These are phyloP conservation scores for Nematocida sp. DNA, from an alignment of 371 early-diverging fungal genomes.

Conservation along the genomic window DNA sequence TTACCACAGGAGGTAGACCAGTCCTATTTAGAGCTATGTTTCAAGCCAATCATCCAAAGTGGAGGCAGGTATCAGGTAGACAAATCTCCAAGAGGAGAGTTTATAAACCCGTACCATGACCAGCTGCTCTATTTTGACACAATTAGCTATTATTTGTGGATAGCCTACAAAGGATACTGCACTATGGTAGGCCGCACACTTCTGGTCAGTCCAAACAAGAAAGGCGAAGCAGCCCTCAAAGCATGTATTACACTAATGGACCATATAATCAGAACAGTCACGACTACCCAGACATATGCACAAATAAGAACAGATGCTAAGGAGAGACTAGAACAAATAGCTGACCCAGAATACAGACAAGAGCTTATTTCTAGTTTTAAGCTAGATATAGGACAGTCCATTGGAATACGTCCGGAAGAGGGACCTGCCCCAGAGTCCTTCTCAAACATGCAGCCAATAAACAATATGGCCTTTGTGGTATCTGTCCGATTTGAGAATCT, in stretches of 20 bases:
- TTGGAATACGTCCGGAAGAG: constrained; percentile 43
- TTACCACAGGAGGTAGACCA: constrained; percentile 69
- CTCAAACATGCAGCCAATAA: not conserved
- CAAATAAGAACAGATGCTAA: constrained; percentile 15
- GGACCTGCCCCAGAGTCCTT: not conserved
- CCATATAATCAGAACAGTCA: not conserved
- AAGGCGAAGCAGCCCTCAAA: constrained; percentile 18
- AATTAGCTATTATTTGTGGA: constrained; percentile 53
- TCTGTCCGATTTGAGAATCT: constrained; percentile 36
- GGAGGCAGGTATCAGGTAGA: constrained; percentile 81
- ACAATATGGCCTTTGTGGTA: constrained; percentile 12
- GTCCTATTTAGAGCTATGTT: constrained; percentile 73
- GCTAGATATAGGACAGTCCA: constrained; percentile 15
- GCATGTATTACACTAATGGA: constrained; percentile 4
- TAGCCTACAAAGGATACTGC: constrained; percentile 63
- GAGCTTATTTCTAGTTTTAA: constrained; percentile 2
- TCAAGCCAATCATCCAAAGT: constrained; percentile 85
- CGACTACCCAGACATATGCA: not conserved
- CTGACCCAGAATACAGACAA: not conserved
- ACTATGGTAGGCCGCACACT: constrained; percentile 59
- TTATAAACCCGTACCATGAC: constrained; percentile 33
- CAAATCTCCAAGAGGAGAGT: constrained; percentile 24
- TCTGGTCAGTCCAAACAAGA: constrained; percentile 50
- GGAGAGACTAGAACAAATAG: not conserved
- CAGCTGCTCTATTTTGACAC: constrained; percentile 46